Evolutionary conservation across 306 rosid genomes (phyloP).

Genomic region (Mimosa bimucronata): DNA sequence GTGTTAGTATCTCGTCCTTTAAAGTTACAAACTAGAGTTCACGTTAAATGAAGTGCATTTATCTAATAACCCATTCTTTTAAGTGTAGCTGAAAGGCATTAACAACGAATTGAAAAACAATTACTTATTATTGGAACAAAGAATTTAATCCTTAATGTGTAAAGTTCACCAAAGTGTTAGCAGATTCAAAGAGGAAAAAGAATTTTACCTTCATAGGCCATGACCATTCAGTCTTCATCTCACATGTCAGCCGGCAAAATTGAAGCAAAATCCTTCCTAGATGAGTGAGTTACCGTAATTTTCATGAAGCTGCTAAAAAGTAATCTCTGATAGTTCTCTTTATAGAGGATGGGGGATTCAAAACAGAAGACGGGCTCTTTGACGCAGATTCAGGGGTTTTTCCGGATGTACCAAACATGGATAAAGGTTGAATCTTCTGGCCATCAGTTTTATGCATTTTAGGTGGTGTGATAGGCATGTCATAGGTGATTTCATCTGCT

Average conservation of each 20-base stretch:
- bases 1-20: neutral
- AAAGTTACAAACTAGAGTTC: neutral
- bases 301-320: constrained; percentile 60
- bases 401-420: constrained; percentile 51
- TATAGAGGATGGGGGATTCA: constrained; percentile 83
- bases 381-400: constrained; percentile 75
- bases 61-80: neutral
- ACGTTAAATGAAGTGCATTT: neutral
- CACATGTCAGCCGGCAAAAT: constrained; percentile 6
- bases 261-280: constrained; percentile 4
- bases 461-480: constrained; percentile 50
- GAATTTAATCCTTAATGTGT: neutral
- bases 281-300: constrained; percentile 5
- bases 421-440: constrained; percentile 45
- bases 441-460: constrained; percentile 57
- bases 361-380: constrained; percentile 90
- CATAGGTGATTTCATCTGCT: constrained; percentile 26
- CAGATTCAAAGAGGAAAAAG: neutral
- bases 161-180: neutral
- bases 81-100: neutral
- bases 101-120: neutral
- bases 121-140: neutral
- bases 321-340: constrained; percentile 90
- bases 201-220: constrained; percentile 40
- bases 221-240: constrained; percentile 6